A percentile compares a stretch with the other conserved stretches of the same genome.
These are phyloP conservation scores for Sporothrix variecibatus DNA, from an alignment of 2,329 filamentous ascomycete species.

Conservation along the genomic window DNA sequence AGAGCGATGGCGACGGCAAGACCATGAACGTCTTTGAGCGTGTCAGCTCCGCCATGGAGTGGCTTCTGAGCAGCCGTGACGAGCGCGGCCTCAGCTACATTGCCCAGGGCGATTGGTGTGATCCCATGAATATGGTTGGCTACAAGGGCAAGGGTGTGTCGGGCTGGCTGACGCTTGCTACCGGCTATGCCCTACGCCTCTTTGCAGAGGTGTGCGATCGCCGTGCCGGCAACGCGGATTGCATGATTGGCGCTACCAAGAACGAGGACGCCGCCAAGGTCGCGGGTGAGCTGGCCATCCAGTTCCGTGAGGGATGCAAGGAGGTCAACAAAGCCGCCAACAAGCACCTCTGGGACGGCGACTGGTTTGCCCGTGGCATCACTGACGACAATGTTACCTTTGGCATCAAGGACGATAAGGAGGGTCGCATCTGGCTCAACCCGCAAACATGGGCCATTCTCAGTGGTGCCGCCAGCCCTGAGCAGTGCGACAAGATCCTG, in stretches of 20 bases:
- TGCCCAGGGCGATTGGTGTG: slow-evolving; percentile 62
- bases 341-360: slow-evolving; percentile 56
- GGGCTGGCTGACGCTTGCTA: slow-evolving; percentile 60
- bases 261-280: background rate
- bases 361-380: slow-evolving; percentile 60
- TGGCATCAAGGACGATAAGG: slow-evolving; percentile 51
- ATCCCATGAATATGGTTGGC: slow-evolving; percentile 65
- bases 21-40: slow-evolving; percentile 55
- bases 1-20: slow-evolving; percentile 48
- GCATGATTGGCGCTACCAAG: background rate
- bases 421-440: slow-evolving; percentile 61
- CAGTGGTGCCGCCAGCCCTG: slow-evolving; percentile 49
- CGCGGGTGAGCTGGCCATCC: slow-evolving; percentile 39
- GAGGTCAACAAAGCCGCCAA: slow-evolving; percentile 54
- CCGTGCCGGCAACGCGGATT: slow-evolving; percentile 39
- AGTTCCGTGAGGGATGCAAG: slow-evolving; percentile 48
- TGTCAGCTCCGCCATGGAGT: slow-evolving; percentile 59
- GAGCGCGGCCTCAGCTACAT: slow-evolving; percentile 58
- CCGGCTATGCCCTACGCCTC: slow-evolving; percentile 53
- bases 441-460: slow-evolving; percentile 59
- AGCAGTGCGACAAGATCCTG: slow-evolving; percentile 49
- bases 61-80: slow-evolving; percentile 54
- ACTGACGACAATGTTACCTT: slow-evolving; percentile 57
- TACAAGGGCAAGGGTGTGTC: slow-evolving; percentile 60
- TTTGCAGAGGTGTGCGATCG: slow-evolving; percentile 57